Evolutionary conservation across 2,329 filamentous ascomycete genomes (phyloP).

Genomic region (Pseudogymnoascus sp.): DNA sequence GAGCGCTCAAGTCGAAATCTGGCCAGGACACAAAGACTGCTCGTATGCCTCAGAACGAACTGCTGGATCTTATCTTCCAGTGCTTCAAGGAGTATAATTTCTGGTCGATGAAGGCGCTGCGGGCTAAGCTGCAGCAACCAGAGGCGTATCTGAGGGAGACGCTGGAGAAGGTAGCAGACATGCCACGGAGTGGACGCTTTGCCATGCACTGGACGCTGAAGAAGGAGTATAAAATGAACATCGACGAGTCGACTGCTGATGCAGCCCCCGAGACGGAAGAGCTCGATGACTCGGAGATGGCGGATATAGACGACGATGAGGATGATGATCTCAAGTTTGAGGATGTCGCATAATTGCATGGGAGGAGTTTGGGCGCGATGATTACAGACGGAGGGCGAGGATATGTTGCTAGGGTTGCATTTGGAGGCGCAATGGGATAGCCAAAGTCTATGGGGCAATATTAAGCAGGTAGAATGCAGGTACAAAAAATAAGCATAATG

Average conservation of each 20-base stretch:
- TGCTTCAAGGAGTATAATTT: conserved; percentile 82
- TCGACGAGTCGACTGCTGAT: conserved; percentile 44
- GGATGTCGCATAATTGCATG: conserved; percentile 43
- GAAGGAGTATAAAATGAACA: conserved; percentile 53
- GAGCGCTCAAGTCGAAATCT: conserved; percentile 48
- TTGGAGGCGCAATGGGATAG: neutral
- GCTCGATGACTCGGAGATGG: conserved; percentile 38
- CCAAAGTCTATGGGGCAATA: neutral
- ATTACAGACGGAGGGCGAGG: conserved; percentile 9
- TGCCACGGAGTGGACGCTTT: conserved; percentile 77
- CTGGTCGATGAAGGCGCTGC: conserved; percentile 88
- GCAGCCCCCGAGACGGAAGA: conserved; percentile 30
- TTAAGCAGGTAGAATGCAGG: neutral
- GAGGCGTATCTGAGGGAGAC: conserved; percentile 87
- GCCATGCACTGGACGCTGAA: conserved; percentile 80
- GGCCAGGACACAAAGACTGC: conserved; percentile 73
- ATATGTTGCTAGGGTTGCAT: neutral
- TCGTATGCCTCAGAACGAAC: conserved; percentile 80
- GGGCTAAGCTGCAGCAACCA: conserved; percentile 69
- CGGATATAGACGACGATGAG: conserved; percentile 48
- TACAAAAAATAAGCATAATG: conserved; percentile 8
- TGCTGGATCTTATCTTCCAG: conserved; percentile 75
- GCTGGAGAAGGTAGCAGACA: conserved; percentile 70
- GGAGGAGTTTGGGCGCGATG: conserved; percentile 15
- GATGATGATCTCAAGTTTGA: conserved; percentile 68